Evolutionary conservation across 371 early-diverging fungal species (phyloP).

Genomic region (Blakeslea trispora): DNA sequence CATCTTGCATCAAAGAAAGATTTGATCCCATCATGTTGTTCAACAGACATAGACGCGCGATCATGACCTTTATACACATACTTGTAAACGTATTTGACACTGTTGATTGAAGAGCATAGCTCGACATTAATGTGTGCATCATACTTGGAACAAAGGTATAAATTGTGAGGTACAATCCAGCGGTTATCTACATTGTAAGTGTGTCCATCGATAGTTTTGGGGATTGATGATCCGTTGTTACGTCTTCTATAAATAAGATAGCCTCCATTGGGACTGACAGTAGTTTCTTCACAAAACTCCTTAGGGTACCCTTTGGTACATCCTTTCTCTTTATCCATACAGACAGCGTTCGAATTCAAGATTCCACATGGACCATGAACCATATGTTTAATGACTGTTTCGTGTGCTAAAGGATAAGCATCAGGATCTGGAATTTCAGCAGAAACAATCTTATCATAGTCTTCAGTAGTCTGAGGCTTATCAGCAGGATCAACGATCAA

Average conservation of each 20-base stretch:
- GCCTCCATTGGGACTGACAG: background rate
- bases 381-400: constrained; percentile 32
- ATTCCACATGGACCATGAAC: constrained; percentile 41
- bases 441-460: background rate
- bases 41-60: background rate
- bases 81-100: constrained; percentile 25
- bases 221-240: background rate
- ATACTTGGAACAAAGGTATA: constrained; percentile 26
- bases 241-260: background rate
- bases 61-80: constrained; percentile 37
- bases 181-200: constrained; percentile 20
- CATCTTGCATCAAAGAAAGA: constrained; percentile 12
- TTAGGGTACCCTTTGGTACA: constrained; percentile 30
- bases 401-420: constrained; percentile 27
- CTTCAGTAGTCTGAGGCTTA: background rate
- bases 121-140: constrained; percentile 41
- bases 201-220: too few species aligned
- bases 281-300: constrained; percentile 19
- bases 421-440: constrained; percentile 5
- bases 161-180: constrained; percentile 30
- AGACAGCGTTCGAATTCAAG: constrained; percentile 18
- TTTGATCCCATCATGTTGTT: too few species aligned
- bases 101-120: constrained; percentile 20
- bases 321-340: constrained; percentile 28
- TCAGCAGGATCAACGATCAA: background rate